Conservation (phyloP, 208 protist species). For the Lotmaria passim region DNA sequence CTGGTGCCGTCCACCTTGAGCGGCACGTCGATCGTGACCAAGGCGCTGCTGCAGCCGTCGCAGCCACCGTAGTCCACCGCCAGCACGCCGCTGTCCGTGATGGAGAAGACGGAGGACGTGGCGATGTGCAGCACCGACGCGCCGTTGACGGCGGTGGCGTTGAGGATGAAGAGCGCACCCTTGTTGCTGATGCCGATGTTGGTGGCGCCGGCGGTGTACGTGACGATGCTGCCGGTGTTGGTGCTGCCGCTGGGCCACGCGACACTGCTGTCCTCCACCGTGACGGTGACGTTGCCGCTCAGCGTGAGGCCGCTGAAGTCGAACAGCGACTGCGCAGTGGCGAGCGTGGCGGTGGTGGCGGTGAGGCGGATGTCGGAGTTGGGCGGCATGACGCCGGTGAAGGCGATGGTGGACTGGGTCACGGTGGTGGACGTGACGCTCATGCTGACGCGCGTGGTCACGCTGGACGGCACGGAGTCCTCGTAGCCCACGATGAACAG, state of each 20-base stretch:
- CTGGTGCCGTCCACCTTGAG: constrained; percentile 18
- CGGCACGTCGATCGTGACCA: constrained; percentile 7
- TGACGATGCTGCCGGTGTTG: constrained; percentile 15
- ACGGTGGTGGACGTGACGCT: constrained; percentile 13
- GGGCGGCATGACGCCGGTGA: constrained; percentile 20
- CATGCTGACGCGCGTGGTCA: constrained; percentile 19
- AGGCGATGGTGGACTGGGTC: constrained; percentile 5
- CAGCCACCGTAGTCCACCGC: constrained; percentile 20
- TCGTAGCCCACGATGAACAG: constrained; percentile 7
- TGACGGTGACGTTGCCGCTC: constrained; percentile 13
- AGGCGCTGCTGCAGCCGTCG: constrained; percentile 10
- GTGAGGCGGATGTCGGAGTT: constrained; percentile 28
- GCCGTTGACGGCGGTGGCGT: constrained; percentile 18
- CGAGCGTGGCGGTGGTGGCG: constrained; percentile 19
- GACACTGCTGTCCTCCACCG: constrained; percentile 20
- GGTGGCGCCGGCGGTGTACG: constrained; percentile 17
- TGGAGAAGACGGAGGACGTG: constrained; percentile 13
- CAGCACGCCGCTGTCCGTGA: constrained; percentile 12
- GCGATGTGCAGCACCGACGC: constrained; percentile 15
- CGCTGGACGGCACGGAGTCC: background rate
- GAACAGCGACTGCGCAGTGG: constrained; percentile 24
- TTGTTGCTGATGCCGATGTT: constrained; percentile 4
- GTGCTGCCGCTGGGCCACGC: constrained; percentile 7
- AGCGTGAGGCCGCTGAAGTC: constrained; percentile 29
- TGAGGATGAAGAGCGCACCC: constrained; percentile 22